Evolutionary conservation across 805 yeast species (phyloP).

Genomic region (Pichia nakasei): DNA sequence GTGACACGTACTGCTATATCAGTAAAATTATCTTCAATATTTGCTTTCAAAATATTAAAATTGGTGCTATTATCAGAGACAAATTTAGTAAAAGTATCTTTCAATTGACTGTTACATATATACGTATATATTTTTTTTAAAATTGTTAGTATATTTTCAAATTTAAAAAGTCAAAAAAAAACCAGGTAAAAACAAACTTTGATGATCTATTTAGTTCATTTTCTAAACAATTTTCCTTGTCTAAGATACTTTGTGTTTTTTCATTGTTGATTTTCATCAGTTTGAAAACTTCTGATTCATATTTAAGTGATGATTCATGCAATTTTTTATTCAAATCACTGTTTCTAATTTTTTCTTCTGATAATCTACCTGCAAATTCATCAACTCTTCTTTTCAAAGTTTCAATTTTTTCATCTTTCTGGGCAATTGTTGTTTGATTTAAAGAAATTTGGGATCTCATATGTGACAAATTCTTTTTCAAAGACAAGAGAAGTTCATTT

Average conservation of each 20-base stretch:
- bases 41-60: neutral
- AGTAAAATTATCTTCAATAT: constrained; percentile 1
- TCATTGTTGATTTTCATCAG: constrained; percentile 3
- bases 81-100: neutral
- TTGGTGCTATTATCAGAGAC: neutral
- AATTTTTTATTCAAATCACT: constrained; percentile 19
- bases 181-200: neutral
- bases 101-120: too few species aligned
- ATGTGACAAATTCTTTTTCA: constrained; percentile 11
- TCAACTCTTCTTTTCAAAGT: constrained; percentile 30
- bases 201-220: neutral
- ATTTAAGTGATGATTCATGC: constrained; percentile 7
- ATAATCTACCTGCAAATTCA: constrained; percentile 36
- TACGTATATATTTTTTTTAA: too few species aligned
- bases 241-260: neutral
- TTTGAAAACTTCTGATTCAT: constrained; percentile 9
- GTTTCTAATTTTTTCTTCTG: constrained; percentile 37
- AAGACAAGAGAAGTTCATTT: constrained; percentile 7
- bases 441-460: constrained; percentile 11
- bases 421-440: constrained; percentile 6
- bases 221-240: neutral
- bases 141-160: constrained; percentile 1
- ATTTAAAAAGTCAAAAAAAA: neutral
- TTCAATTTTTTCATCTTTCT: constrained; percentile 21
- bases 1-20: constrained; percentile 1